Conservation (phyloP, 1,284 basidiomycete species). For the Gymnopus androsaceus region DNA sequence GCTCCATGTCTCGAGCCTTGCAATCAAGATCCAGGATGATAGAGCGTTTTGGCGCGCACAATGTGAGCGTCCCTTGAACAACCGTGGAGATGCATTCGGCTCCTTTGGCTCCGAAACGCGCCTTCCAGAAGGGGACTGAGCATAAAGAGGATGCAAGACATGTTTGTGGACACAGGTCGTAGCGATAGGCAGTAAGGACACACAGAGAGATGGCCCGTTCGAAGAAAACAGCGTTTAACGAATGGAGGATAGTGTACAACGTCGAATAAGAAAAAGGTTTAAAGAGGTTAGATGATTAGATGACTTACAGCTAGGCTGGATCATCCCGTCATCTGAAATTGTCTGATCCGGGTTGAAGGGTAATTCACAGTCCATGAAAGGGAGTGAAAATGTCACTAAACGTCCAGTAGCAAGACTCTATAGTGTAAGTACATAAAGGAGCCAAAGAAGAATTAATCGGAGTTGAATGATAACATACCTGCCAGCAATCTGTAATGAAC, state of each 20-base stretch:
- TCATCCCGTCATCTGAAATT: constrained; percentile 51
- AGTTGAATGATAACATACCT: constrained; percentile 41
- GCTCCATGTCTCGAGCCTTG: constrained; percentile 61
- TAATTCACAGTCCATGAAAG: constrained; percentile 67
- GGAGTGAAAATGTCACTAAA: constrained; percentile 62
- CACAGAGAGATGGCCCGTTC: not conserved
- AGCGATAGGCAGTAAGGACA: not conserved
- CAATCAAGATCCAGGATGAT: constrained; percentile 64
- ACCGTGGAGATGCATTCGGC: constrained; percentile 66
- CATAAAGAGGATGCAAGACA: no score
- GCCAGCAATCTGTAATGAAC: constrained; percentile 70
- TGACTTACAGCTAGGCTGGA: constrained; percentile 57
- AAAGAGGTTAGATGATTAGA: constrained; percentile 14
- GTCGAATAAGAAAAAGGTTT: not conserved
- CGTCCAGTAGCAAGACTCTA: constrained; percentile 67
- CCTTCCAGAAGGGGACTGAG: constrained; percentile 76
- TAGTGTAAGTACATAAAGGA: not conserved
- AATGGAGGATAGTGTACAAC: not conserved
- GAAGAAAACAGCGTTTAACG: no score
- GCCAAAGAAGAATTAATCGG: not conserved
- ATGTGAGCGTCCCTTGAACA: constrained; percentile 63
- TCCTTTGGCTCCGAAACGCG: constrained; percentile 68
- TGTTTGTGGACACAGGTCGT: no score
- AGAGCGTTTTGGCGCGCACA: constrained; percentile 65
- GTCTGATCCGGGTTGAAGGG: constrained; percentile 56